Base-by-base conservation (phyloP, 225 moss, liverwort and hornwort species). In the Bryoerythrophyllum caledonicum region DNA sequence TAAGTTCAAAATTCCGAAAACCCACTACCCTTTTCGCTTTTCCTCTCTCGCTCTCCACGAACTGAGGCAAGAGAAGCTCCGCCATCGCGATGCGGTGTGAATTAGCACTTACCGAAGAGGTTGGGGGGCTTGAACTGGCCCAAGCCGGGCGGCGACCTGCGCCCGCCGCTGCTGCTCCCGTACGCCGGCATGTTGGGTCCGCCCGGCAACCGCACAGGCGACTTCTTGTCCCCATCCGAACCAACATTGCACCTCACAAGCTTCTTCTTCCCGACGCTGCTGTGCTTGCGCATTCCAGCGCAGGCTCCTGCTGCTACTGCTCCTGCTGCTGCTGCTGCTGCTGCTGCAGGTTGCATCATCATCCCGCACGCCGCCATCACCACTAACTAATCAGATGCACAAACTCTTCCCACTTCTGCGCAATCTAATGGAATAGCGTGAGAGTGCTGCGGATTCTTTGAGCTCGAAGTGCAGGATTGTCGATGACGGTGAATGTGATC, bases 111-210 rank as follows among this genome's bases (percentile, higher is more conserved):
- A 86, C 86, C 86, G 28, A 73, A 80, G 8, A 83, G 60, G 37
- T 0, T 71, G n/a, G 86, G 86, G 46, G 86, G 86, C 11, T 65
- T 81, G 49, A 86, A 86, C 59, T 86, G 86, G 38, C 86, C 83
- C 68, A 86, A 66, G n/a, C 86, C 86, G 16, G 86, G 86, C 8
- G 71, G 69, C 26, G 86, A 83, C 34, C 5, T 73, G 17, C 75
- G 40, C 13, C 62, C 60, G 15, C 46, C 67, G 48, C 48, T 6
- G 19, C 68, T 27, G 10, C 75, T 43, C 20, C 86, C 83, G 34
- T 83, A 83, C 7, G 73, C 7, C 7, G 81, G 69, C 73, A 81
- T 37, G 21, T 73, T 65, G 6, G 54, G 23, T 7, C 69, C 55
- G 26, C 86, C 86, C 1, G 86, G 86, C 75, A 86, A 60, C 72